Percentiles rank a stretch among this genome's conserved stretches.
These are phyloP conservation scores for Asterella californica DNA, from an alignment of 225 moss, liverwort and hornwort genomes.

Conservation along the genomic window DNA sequence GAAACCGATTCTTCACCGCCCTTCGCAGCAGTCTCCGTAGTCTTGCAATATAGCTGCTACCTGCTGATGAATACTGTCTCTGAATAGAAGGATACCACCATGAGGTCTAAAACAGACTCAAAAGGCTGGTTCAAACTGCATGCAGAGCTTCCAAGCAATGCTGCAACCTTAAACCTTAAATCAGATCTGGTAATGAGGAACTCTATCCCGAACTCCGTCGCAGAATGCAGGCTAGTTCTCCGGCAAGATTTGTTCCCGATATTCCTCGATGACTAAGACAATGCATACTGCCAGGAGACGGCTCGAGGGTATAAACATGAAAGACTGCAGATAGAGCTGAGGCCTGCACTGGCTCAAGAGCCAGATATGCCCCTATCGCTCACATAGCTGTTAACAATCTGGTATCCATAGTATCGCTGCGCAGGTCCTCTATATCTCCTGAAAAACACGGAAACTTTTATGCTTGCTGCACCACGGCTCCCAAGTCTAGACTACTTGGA, in stretches of 20 bases:
- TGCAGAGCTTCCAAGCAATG: background rate
- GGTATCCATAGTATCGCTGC: background rate
- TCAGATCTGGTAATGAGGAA: background rate
- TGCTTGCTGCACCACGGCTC: background rate
- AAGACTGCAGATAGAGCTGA: constrained; percentile 2
- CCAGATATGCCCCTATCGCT: constrained; percentile 3
- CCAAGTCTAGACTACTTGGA: background rate
- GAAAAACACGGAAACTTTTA: background rate
- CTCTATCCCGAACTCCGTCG: no score
- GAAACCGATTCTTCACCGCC: background rate
- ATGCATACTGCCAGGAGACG: background rate
- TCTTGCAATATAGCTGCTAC: background rate
- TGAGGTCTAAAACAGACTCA: background rate
- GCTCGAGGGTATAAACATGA: background rate
- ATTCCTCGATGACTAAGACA: background rate
- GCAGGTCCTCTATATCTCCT: background rate
- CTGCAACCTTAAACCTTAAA: background rate
- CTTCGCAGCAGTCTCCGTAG: background rate
- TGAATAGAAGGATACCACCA: background rate
- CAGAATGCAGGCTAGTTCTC: no score
- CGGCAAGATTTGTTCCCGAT: background rate
- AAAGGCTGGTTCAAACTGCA: background rate
- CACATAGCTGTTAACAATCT: background rate
- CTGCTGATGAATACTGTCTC: background rate
- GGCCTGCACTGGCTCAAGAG: constrained; percentile 15